Percentiles rank a stretch among this genome's conserved stretches.
phyloP scores from a whole-genome alignment of 176 grass and related monocot species.

The Olyra latifolia region DNA sequence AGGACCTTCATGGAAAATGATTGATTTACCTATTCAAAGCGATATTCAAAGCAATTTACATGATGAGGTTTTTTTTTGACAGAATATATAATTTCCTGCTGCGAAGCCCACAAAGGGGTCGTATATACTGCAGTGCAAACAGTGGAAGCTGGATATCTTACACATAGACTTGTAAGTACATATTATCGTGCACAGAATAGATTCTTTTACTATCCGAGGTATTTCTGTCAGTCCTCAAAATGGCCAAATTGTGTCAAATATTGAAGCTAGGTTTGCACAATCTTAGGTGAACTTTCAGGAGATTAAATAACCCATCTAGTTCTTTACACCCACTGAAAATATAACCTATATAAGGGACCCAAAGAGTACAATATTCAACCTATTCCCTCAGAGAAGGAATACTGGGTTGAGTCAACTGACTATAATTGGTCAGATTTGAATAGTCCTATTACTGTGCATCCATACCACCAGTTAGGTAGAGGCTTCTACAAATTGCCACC shows the following conservation, averaged over 20 bases:
- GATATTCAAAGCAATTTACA: too few relatives aligned
- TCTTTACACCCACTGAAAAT: background rate
- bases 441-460: background rate
- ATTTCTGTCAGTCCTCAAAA: background rate
- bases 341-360: background rate
- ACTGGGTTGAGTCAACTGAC: background rate
- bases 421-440: slow-evolving; percentile 8
- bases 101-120: too few relatives aligned
- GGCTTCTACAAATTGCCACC: background rate
- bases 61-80: too few relatives aligned
- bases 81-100: too few relatives aligned
- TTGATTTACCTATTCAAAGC: too few relatives aligned
- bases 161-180: too few relatives aligned
- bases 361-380: background rate
- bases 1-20: too few relatives aligned
- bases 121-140: too few relatives aligned
- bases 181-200: too few relatives aligned
- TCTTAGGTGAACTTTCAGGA: background rate
- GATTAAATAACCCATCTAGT: background rate
- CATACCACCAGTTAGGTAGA: background rate
- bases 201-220: too few relatives aligned
- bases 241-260: background rate
- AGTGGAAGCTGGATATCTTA: too few relatives aligned
- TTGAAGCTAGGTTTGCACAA: background rate
- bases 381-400: background rate